These are phyloP conservation scores for Aspergillus neotritici DNA, from an alignment of 2,329 filamentous ascomycete species.

Conservation along the genomic window DNA sequence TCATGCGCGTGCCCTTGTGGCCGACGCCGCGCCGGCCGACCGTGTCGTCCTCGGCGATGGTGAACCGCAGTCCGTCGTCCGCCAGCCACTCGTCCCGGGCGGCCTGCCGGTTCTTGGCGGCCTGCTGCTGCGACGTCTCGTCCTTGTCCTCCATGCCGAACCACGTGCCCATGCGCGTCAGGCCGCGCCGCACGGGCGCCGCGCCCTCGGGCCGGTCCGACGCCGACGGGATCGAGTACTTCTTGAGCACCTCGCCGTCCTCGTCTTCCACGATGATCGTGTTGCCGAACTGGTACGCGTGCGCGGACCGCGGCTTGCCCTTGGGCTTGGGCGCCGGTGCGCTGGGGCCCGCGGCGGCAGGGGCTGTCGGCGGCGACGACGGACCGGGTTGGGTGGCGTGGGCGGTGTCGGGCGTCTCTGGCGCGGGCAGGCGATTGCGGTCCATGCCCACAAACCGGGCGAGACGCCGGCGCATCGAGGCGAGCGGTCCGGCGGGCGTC, in stretches of 20 bases:
- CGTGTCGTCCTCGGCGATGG: conserved; percentile 46
- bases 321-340: conserved; percentile 19
- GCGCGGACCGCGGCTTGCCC: conserved; percentile 50
- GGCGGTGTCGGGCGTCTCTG: too few species aligned
- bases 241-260: conserved; percentile 63
- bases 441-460: too few species aligned
- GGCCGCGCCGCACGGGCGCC: conserved; percentile 44
- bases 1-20: conserved; percentile 55
- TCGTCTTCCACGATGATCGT: conserved; percentile 67
- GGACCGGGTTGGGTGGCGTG: too few species aligned
- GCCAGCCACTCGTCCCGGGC: conserved; percentile 30
- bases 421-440: too few species aligned
- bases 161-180: conserved; percentile 58
- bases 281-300: conserved; percentile 63
- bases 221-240: conserved; percentile 55
- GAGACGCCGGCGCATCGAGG: too few species aligned
- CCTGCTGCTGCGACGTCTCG: conserved; percentile 19
- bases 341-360: too few species aligned
- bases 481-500: conserved; percentile 25
- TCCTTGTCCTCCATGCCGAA: conserved; percentile 39
- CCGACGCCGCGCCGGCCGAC: conserved; percentile 30
- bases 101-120: conserved; percentile 7
- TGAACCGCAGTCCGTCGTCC: conserved; percentile 56
- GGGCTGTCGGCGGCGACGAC: too few species aligned
- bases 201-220: conserved; percentile 23